Evolutionary conservation across 129 eudicot species (phyloP).

Genomic region (Flaveria ramosissima): DNA sequence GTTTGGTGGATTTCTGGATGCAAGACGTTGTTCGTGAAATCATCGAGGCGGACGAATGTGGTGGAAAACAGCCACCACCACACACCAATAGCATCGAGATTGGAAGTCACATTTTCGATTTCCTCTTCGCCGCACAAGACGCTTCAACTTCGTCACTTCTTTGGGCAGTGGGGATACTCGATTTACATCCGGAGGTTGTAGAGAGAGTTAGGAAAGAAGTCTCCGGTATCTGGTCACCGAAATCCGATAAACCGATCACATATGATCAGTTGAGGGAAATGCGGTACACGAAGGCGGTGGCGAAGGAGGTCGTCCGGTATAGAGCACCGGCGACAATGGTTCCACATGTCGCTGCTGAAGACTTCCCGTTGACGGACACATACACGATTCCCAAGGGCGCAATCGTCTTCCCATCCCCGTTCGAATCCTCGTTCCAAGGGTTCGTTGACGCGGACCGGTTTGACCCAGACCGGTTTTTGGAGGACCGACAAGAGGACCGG

Average conservation of each 20-base stretch:
- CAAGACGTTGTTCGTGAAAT: constrained; percentile 57
- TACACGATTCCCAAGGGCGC: constrained; percentile 81
- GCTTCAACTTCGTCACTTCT: constrained; percentile 90
- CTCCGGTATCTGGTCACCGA: constrained; percentile 54
- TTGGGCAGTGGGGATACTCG: constrained; percentile 76
- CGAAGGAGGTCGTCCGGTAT: constrained; percentile 63
- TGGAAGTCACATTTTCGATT: constrained; percentile 87
- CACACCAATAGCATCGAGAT: constrained; percentile 41
- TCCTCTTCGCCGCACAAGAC: constrained; percentile 81
- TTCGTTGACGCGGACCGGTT: constrained; percentile 69
- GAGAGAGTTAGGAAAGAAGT: constrained; percentile 57
- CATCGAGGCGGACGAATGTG: constrained; percentile 28
- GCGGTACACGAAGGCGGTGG: constrained; percentile 87
- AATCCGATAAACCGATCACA: constrained; percentile 37
- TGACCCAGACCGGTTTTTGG: constrained; percentile 87
- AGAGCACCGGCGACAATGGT: constrained; percentile 85
- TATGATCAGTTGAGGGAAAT: constrained; percentile 64
- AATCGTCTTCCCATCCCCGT: constrained; percentile 78
- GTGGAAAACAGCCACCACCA: constrained; percentile 31
- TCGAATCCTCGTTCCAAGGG: constrained; percentile 85
- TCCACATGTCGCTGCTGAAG: constrained; percentile 84
- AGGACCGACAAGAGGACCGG: constrained; percentile 70
- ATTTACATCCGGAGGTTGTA: constrained; percentile 61
- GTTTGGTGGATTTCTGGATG: constrained; percentile 86
- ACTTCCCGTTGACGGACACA: constrained; percentile 54